These are phyloP conservation scores for Trametopsis cervina DNA, from an alignment of 768 basidiomycete species.

Conservation along the genomic window DNA sequence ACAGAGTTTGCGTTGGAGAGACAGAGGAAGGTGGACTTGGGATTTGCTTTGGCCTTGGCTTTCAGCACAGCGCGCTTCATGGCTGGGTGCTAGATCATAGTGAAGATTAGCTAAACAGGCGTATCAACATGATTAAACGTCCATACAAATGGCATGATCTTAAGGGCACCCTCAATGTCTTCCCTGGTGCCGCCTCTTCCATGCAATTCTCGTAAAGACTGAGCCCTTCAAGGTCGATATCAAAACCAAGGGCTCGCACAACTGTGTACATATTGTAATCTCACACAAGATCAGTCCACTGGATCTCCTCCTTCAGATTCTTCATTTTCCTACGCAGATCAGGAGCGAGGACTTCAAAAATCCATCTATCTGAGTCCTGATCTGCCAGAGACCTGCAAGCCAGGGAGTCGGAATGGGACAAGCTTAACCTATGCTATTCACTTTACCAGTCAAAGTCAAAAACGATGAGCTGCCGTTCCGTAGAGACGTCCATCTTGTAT, in stretches of 20 bases:
- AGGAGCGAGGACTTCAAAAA: constrained; percentile 82
- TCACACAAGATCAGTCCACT: constrained; percentile 97
- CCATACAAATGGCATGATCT: constrained; percentile 82
- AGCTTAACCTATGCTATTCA: not conserved
- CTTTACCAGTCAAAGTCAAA: constrained; percentile 95
- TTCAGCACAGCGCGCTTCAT: constrained; percentile 86
- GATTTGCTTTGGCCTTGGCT: constrained; percentile 59
- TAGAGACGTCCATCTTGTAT: constrained; percentile 20
- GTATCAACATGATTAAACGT: not conserved
- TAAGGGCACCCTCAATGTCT: constrained; percentile 73
- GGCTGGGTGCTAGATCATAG: constrained; percentile 73
- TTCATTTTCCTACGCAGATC: constrained; percentile 82
- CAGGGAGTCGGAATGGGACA: not conserved
- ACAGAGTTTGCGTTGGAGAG: constrained; percentile 92
- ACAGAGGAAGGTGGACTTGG: constrained; percentile 75
- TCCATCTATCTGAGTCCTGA: constrained; percentile 94
- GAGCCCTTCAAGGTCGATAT: constrained; percentile 38
- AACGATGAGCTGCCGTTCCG: constrained; percentile 67
- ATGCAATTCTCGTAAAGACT: constrained; percentile 65
- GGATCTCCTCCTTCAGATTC: constrained; percentile 48
- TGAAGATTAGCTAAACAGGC: not conserved
- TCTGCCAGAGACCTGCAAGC: constrained; percentile 75
- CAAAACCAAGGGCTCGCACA: constrained; percentile 1
- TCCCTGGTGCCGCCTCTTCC: constrained; percentile 58
- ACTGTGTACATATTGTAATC: constrained; percentile 17